phyloP scores from a whole-genome alignment of 2,329 filamentous ascomycete genomes.

The Lithohypha guttulata region DNA sequence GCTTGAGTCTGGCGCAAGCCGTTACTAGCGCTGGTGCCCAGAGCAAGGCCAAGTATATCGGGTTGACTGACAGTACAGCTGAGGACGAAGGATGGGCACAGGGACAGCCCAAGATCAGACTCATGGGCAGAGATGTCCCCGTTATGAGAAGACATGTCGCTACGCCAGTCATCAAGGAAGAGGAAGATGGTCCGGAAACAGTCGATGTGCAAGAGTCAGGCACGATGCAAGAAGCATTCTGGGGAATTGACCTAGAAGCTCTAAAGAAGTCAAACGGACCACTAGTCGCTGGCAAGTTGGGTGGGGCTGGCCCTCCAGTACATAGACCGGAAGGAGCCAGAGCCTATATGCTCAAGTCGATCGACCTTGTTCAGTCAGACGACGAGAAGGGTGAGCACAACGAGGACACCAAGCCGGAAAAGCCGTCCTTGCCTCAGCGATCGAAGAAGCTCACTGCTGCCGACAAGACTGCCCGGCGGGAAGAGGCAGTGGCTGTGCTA shows the following conservation, averaged over 20 bases:
- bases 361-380: conserved; percentile 23
- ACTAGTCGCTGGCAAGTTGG: conserved; percentile 15
- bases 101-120: conserved; percentile 61
- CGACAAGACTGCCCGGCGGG: conserved; percentile 51
- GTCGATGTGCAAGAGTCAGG: conserved; percentile 9
- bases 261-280: conserved; percentile 37
- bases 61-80: conserved; percentile 55
- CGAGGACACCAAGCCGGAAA: background rate
- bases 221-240: conserved; percentile 35
- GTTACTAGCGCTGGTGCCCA: conserved; percentile 73
- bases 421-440: background rate
- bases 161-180: conserved; percentile 45
- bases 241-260: conserved; percentile 49
- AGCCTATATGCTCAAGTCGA: conserved; percentile 45
- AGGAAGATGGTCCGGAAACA: conserved; percentile 10
- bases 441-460: conserved; percentile 38
- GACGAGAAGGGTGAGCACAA: background rate
- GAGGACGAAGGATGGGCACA: conserved; percentile 63
- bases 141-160: conserved; percentile 54
- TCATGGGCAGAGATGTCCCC: conserved; percentile 63
- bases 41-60: conserved; percentile 64
- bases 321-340: conserved; percentile 61
- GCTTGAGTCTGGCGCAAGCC: conserved; percentile 71
- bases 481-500: conserved; percentile 57
- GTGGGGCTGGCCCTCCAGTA: conserved; percentile 51